Evolutionary conservation across 495 filamentous ascomycete species (phyloP).

Genomic region (Aspergillus campestris): DNA sequence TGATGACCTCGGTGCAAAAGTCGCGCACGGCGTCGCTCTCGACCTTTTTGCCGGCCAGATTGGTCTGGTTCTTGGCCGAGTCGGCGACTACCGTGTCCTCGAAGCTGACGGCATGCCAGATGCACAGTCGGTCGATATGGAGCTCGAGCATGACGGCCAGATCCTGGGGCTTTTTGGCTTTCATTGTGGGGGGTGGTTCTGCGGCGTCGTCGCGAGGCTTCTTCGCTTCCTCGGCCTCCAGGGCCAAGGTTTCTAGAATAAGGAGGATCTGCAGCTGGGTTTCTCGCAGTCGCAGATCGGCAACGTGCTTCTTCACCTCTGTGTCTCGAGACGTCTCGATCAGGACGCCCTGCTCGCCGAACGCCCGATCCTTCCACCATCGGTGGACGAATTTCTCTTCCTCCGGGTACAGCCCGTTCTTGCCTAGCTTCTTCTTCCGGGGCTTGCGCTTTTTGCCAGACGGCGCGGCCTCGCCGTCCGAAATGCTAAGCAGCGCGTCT

Average conservation of each 20-base stretch:
- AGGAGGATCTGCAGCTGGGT: conserved; percentile 88
- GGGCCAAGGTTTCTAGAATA: conserved; percentile 75
- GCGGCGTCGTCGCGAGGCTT: conserved; percentile 15
- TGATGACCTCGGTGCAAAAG: conserved; percentile 88
- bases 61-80: conserved; percentile 20
- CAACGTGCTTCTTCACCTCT: conserved; percentile 48
- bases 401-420: conserved; percentile 64
- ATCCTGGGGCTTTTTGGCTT: conserved; percentile 47
- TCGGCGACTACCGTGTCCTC: conserved; percentile 37
- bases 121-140: conserved; percentile 83
- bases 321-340: conserved; percentile 41
- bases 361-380: conserved; percentile 64
- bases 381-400: conserved; percentile 67
- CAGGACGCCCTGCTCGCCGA: conserved; percentile 24
- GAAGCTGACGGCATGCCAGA: conserved; percentile 78
- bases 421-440: conserved; percentile 65
- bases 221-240: conserved; percentile 45
- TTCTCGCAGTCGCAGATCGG: conserved; percentile 62
- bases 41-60: conserved; percentile 33
- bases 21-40: conserved; percentile 54
- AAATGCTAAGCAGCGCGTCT: conserved; percentile 52
- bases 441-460: conserved; percentile 49
- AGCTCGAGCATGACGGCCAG: conserved; percentile 65
- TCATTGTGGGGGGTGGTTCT: conserved; percentile 25
- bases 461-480: conserved; percentile 46